These are phyloP conservation scores for Angomonas ambiguus DNA, from an alignment of 208 protist genomes.

Conservation along the genomic window DNA sequence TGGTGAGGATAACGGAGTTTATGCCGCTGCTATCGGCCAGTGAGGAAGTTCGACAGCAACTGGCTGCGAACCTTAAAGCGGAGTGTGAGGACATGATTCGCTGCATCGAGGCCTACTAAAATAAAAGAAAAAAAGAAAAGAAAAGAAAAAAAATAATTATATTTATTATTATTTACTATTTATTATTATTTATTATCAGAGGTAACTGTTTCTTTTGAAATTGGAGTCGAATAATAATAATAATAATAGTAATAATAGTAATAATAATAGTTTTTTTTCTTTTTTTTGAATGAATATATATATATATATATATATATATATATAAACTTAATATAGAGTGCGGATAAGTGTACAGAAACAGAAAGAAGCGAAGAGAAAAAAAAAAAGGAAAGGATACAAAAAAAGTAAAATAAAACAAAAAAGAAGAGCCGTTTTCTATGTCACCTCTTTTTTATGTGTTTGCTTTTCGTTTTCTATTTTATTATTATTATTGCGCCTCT, in stretches of 20 bases:
- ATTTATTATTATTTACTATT: neutral
- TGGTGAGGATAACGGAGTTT: constrained; percentile 78
- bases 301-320: too few relatives aligned
- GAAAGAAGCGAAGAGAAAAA: neutral
- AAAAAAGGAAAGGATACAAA: constrained; percentile 1
- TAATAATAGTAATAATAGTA: neutral
- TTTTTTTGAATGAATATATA: too few relatives aligned
- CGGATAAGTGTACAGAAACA: neutral
- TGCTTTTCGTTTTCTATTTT: constrained; percentile 2
- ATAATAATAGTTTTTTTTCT: too few relatives aligned
- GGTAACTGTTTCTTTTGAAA: too few relatives aligned
- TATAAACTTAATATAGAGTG: too few relatives aligned
- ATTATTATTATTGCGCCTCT: neutral
- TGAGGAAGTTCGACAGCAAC: constrained; percentile 59
- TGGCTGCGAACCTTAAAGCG: constrained; percentile 56
- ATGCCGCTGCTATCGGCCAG: constrained; percentile 68
- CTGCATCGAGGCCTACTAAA: constrained; percentile 79
- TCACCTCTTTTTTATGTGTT: neutral
- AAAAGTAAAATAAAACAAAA: constrained; percentile 4
- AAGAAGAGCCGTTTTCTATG: neutral
- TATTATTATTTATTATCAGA: neutral
- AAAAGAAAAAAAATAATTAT: constrained; percentile 2
- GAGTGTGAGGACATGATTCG: constrained; percentile 83
- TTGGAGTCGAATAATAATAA: neutral
- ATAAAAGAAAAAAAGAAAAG: constrained; percentile 11